phyloP scores from a whole-genome alignment of 371 early-diverging fungal genomes.

The Mucor saturninus region DNA sequence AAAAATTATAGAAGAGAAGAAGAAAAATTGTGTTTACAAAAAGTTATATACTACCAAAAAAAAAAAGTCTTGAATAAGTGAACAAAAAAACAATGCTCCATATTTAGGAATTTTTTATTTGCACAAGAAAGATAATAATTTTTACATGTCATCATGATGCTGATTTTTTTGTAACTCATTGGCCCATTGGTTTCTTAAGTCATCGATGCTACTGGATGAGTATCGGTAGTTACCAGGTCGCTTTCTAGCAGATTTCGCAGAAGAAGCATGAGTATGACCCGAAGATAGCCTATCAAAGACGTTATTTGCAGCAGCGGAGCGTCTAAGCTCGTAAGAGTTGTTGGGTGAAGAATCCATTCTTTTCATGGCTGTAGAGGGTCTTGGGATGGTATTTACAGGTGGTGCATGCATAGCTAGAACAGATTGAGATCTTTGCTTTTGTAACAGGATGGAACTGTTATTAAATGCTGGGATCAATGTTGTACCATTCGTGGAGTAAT shows the following conservation, averaged over 20 bases:
- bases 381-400: constrained; percentile 4
- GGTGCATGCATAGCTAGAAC: constrained; percentile 25
- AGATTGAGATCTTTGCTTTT: constrained; percentile 22
- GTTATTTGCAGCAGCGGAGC: constrained; percentile 25
- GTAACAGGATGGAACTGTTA: constrained; percentile 7
- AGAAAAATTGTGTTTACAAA: no score
- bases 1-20: no score
- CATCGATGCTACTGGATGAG: constrained; percentile 38
- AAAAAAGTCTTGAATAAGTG: neutral
- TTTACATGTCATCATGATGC: constrained; percentile 2
- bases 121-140: neutral
- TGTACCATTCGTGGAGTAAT: constrained; percentile 14
- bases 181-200: constrained; percentile 33
- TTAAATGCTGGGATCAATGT: constrained; percentile 23
- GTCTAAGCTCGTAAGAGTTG: constrained; percentile 24
- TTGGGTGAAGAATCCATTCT: constrained; percentile 21
- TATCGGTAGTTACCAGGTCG: constrained; percentile 17
- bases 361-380: constrained; percentile 4
- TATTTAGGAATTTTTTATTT: constrained; percentile 1
- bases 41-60: neutral
- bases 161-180: constrained; percentile 14
- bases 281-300: constrained; percentile 50
- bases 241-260: constrained; percentile 39
- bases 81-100: neutral
- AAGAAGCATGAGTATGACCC: constrained; percentile 50